phyloP scores from a whole-genome alignment of 2,329 filamentous ascomycete genomes.

The Paraphaeosphaeria sporulosa region DNA sequence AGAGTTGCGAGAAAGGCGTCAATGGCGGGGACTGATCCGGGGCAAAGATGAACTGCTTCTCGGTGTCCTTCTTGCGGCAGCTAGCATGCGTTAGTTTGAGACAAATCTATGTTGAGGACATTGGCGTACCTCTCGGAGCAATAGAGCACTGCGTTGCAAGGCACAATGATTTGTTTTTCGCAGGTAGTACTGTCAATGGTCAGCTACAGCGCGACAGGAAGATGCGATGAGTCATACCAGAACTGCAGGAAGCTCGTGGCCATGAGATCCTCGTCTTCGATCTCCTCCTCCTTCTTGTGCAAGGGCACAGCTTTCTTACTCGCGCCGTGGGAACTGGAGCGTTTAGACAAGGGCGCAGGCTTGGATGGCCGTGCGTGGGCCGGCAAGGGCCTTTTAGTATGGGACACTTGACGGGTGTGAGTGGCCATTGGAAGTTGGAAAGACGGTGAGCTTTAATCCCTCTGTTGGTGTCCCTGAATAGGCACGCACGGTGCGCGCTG shows the following conservation, averaged over 20 bases:
- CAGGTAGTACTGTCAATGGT: slow-evolving; percentile 62
- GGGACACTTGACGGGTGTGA: slow-evolving; percentile 44
- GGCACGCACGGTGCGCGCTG: slow-evolving; percentile 41
- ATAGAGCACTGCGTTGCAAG: slow-evolving; percentile 67
- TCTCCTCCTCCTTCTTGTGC: slow-evolving; percentile 37
- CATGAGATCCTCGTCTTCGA: slow-evolving; percentile 59
- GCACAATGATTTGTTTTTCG: slow-evolving; percentile 70
- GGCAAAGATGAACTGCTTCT: slow-evolving; percentile 42
- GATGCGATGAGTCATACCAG: slow-evolving; percentile 50
- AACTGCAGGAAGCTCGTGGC: slow-evolving; percentile 61
- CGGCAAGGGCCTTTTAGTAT: slow-evolving; percentile 46
- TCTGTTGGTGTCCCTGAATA: slow-evolving; percentile 31
- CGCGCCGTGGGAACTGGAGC: slow-evolving; percentile 37
- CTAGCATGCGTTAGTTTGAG: slow-evolving; percentile 38
- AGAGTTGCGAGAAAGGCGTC: slow-evolving; percentile 44
- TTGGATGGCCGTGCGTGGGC: slow-evolving; percentile 45
- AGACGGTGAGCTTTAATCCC: slow-evolving; percentile 46
- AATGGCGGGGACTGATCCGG: slow-evolving; percentile 46
- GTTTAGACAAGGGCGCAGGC: slow-evolving; percentile 44
- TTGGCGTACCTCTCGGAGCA: slow-evolving; percentile 67
- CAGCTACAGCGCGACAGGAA: background rate
- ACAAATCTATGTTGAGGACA: slow-evolving; percentile 10
- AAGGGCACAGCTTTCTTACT: slow-evolving; percentile 35
- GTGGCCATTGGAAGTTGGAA: slow-evolving; percentile 44
- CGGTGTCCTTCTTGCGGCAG: slow-evolving; percentile 56